phyloP scores from a whole-genome alignment of 2,329 filamentous ascomycete genomes.

The Zalaria obscura region DNA sequence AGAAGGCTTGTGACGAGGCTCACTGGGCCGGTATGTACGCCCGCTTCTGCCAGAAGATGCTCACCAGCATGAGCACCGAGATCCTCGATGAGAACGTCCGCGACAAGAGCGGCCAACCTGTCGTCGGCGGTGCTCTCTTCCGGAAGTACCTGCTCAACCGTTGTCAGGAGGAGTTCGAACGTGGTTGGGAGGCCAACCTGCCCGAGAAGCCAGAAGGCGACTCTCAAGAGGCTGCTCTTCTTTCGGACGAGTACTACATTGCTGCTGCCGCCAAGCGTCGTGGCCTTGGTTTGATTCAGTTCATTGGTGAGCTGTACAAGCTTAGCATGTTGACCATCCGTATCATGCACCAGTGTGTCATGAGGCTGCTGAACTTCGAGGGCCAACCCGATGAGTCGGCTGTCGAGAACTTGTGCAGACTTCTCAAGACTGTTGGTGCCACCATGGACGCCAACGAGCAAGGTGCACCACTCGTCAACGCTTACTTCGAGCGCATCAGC shows the following conservation, averaged over 20 bases:
- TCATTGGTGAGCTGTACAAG: slow-evolving; percentile 99
- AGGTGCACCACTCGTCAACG: slow-evolving; percentile 75
- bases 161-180: slow-evolving; percentile 97
- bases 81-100: slow-evolving; percentile 91
- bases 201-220: slow-evolving; percentile 63
- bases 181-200: slow-evolving; percentile 85
- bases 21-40: slow-evolving; percentile 99
- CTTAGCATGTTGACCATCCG: slow-evolving; percentile 95
- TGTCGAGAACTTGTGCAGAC: slow-evolving; percentile 86
- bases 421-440: slow-evolving; percentile 79
- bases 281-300: slow-evolving; percentile 94
- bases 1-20: slow-evolving; percentile 96
- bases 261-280: slow-evolving; percentile 90
- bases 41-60: slow-evolving; percentile 95
- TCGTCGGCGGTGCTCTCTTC: slow-evolving; percentile 88
- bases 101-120: slow-evolving; percentile 77
- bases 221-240: slow-evolving; percentile 58
- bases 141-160: slow-evolving; percentile 96
- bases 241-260: slow-evolving; percentile 93
- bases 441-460: slow-evolving; percentile 75
- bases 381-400: slow-evolving; percentile 88
- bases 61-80: slow-evolving; percentile 85
- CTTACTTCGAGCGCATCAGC: slow-evolving; percentile 83
- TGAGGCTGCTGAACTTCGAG: slow-evolving; percentile 91
- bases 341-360: slow-evolving; percentile 99